Evolutionary conservation across 2,329 filamentous ascomycete genomes (phyloP).

Genomic region (Neopestalotiopsis sp.): DNA sequence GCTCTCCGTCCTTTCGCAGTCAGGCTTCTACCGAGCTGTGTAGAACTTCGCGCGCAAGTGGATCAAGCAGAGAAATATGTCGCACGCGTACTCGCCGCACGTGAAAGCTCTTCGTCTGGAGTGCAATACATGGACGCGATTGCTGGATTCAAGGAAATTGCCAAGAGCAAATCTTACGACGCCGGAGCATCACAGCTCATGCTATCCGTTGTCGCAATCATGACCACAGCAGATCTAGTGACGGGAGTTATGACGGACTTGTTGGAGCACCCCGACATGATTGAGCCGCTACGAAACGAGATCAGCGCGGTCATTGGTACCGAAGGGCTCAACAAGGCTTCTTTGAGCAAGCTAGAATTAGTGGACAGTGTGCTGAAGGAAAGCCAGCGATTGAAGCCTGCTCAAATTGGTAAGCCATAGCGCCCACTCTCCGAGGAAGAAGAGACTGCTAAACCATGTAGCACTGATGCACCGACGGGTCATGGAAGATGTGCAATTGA

Average conservation of each 20-base stretch:
- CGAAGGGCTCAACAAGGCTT: constrained; percentile 27
- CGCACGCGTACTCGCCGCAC: too few relatives aligned
- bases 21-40: too few relatives aligned
- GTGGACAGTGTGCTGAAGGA: constrained; percentile 36
- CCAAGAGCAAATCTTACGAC: too few relatives aligned
- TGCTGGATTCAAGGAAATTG: too few relatives aligned
- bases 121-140: too few relatives aligned
- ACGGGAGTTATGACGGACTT: constrained; percentile 29
- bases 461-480: background rate
- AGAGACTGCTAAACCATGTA: background rate
- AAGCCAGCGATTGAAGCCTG: constrained; percentile 31
- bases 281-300: constrained; percentile 30
- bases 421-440: background rate
- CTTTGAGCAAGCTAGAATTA: constrained; percentile 30
- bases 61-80: too few relatives aligned
- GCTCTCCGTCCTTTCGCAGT: too few relatives aligned
- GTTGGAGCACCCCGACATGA: constrained; percentile 25
- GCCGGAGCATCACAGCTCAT: too few relatives aligned
- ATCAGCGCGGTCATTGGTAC: constrained; percentile 25
- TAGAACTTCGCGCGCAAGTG: too few relatives aligned
- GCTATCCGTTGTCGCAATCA: too few relatives aligned
- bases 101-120: too few relatives aligned
- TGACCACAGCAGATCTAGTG: constrained; percentile 1
- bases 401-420: background rate
- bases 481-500: background rate